Evolutionary conservation across 2,329 filamentous ascomycete genomes (phyloP).

Genomic region (Talaromyces amestolkiae): DNA sequence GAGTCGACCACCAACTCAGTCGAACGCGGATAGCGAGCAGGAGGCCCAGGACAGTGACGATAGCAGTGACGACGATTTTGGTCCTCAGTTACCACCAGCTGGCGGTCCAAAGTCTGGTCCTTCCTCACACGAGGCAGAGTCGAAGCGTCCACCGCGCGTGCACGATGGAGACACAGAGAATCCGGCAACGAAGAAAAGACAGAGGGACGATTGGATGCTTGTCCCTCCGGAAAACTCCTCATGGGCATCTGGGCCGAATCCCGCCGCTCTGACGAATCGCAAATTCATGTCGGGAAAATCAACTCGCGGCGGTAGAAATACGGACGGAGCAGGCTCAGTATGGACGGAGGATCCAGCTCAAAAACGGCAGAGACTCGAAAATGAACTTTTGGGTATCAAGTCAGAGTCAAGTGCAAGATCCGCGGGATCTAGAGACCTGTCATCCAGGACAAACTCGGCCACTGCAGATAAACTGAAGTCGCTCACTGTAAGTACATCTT

Average conservation of each 20-base stretch:
- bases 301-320: constrained; percentile 45
- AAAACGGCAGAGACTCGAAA: constrained; percentile 73
- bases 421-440: constrained; percentile 20
- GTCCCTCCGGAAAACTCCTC: constrained; percentile 58
- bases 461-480: constrained; percentile 54
- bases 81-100: constrained; percentile 30
- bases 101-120: neutral
- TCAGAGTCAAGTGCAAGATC: constrained; percentile 26
- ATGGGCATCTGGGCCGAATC: constrained; percentile 65
- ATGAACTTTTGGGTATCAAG: constrained; percentile 74
- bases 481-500: constrained; percentile 47
- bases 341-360: constrained; percentile 92
- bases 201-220: constrained; percentile 78
- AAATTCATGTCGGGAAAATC: constrained; percentile 73
- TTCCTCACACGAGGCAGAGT: neutral
- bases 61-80: constrained; percentile 42
- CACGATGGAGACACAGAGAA: neutral
- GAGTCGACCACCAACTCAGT: constrained; percentile 49
- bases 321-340: constrained; percentile 53
- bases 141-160: neutral
- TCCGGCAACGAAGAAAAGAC: constrained; percentile 5
- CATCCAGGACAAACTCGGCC: constrained; percentile 38
- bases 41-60: constrained; percentile 30
- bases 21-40: constrained; percentile 25
- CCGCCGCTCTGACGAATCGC: constrained; percentile 74